A percentile compares a stretch with the other conserved stretches of the same genome.
Evolutionary conservation across 2,329 filamentous ascomycete species (phyloP).

Genomic region (Apiospora pterosperma): DNA sequence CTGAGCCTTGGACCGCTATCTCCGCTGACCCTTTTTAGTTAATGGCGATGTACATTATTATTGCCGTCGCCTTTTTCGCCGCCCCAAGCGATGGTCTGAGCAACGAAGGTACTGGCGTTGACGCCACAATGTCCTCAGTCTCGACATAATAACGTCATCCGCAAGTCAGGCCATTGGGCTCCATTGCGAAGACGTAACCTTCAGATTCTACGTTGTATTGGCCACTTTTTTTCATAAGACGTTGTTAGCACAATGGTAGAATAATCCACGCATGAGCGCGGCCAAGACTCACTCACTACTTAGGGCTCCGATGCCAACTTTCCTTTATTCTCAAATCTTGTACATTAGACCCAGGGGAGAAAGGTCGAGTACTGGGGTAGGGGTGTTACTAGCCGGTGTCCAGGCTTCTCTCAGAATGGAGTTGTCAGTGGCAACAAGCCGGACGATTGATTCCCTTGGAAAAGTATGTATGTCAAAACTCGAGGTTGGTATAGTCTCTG

Average conservation of each 20-base stretch:
- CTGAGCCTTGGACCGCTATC: neutral
- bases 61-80: constrained; percentile 58
- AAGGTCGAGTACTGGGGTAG: neutral
- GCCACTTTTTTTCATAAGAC: neutral
- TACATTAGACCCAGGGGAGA: neutral
- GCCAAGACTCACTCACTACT: neutral
- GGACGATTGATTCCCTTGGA: constrained; percentile 6
- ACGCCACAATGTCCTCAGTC: neutral
- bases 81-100: constrained; percentile 48
- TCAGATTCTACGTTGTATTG: neutral
- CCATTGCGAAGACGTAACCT: neutral
- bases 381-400: neutral
- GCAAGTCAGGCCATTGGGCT: neutral
- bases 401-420: neutral
- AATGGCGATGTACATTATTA: constrained; percentile 54
- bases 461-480: neutral
- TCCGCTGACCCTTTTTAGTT: constrained; percentile 24
- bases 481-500: neutral
- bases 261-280: neutral
- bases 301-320: neutral
- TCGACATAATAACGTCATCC: constrained; percentile 10
- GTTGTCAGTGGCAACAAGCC: neutral
- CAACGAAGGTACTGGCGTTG: constrained; percentile 19
- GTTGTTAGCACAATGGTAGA: neutral
- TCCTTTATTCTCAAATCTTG: neutral